These are phyloP conservation scores for Stylosanthes scabra DNA, from an alignment of 331 rosid genomes.

Conservation along the genomic window DNA sequence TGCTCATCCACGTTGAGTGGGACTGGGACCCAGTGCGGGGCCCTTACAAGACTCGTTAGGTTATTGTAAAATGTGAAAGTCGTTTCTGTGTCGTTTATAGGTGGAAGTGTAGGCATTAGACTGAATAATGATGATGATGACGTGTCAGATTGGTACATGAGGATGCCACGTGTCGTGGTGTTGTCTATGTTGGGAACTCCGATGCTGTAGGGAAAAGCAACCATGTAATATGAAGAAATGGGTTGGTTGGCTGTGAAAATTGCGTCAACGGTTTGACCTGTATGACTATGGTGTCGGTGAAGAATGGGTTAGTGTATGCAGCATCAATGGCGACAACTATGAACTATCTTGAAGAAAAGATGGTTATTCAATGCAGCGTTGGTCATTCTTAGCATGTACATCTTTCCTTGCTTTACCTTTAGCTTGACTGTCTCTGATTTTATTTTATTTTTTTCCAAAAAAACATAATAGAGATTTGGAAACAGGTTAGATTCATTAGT, in stretches of 20 bases:
- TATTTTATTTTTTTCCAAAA: background rate
- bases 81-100: background rate
- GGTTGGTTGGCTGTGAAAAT: constrained; percentile 26
- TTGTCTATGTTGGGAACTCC: background rate
- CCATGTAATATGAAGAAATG: constrained; percentile 40
- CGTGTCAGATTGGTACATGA: constrained; percentile 5
- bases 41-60: constrained; percentile 25
- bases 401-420: constrained; percentile 30
- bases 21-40: constrained; percentile 36
- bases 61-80: constrained; percentile 36
- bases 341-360: constrained; percentile 46
- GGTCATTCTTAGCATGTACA: constrained; percentile 38
- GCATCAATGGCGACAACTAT: constrained; percentile 47
- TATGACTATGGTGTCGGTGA: constrained; percentile 30
- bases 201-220: constrained; percentile 12
- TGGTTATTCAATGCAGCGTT: constrained; percentile 48
- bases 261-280: constrained; percentile 36
- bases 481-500: no score
- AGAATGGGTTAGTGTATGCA: constrained; percentile 28
- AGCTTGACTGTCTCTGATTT: constrained; percentile 21
- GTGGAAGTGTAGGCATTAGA: constrained; percentile 31
- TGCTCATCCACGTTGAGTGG: constrained; percentile 33
- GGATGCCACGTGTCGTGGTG: constrained; percentile 31
- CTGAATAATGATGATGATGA: background rate
- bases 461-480: background rate